Evolutionary conservation across 1,284 basidiomycete species (phyloP), one percentile per base, ranked within the genome.

Genomic region (Papiliotrema flavescens): DNA sequence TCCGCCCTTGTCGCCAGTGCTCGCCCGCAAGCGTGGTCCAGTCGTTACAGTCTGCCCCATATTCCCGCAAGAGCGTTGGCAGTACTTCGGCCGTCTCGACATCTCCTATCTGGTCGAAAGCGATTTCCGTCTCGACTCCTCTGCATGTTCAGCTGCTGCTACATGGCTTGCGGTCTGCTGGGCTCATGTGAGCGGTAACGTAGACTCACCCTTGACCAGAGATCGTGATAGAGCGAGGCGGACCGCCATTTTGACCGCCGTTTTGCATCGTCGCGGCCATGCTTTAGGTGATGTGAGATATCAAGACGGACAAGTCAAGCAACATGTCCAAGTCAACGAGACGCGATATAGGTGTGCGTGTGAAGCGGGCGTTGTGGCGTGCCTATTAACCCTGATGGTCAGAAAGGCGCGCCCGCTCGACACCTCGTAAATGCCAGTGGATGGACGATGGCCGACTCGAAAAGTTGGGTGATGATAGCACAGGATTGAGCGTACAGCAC

Each of bases 11-110:
- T 49, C 66, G 64, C 63, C 74, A 72, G 56, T 77, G 75, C 59
- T 79, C 77, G 32, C 71, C 66, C 3, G 76, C 75, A 28, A 77
- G 65, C 26, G 70, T 43, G 3, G 73, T 72, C 77, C 77, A 79
- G 44, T 73, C 69, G 54, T 73, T 71, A 44, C 72, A 73, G 58
- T 74, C 71, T 19, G 75, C 75, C 24, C 66, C 55, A 47, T 73
- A 70, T 44, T 76, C 70, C 17, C 60, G 55, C 44, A 78, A 58
- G 44, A 77, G 62, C 49, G 73, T 65, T 2, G 73, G 67, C n/a
- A 74, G 69, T 47, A 71, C 67, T 44, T 70, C 69, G 26, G 73
- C 72, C 8, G 65, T 63, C 47, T 71, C 70, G 23, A 67, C 60
- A 32, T 74, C 71, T 14, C 64, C 67, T 20, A 79, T 70, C 9